Base-by-base conservation (phyloP, 2,329 filamentous ascomycete species). In the Elsinoe ampelina region DNA sequence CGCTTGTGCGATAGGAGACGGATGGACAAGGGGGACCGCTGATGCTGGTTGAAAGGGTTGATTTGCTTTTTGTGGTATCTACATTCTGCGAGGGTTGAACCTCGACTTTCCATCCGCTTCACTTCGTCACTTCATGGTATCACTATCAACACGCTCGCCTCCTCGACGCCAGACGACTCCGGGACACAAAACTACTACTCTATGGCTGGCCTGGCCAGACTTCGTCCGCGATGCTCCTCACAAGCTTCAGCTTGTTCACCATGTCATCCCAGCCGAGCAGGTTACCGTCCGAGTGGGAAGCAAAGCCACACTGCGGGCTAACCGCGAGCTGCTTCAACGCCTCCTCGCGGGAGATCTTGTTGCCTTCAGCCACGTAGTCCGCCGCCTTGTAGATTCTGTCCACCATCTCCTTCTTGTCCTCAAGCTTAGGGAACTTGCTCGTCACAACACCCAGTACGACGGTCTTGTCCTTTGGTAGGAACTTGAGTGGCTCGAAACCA, bases 231-330 rank as follows among this genome's bases (percentile, higher is more conserved):
- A 91, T 82, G 63, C 82, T 75, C 61, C 86, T 79, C 15, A 90
- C 84, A 54, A 91, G 72, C 62, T 79, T 75, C 64, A 91, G 71
- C 75, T 90, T 91, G 69, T 79, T 81, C 72, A 81, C 81, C 83
- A 90, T 85, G 60, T 87, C 85, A 45, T 87, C 80, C 32, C 51
- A 61, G 19, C 77, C 79, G 55, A 91, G 75, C 12, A 81, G 78
- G 66, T 91, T 89, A 0, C 86, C 87, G 64, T 80, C 82, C 62
- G 85, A 82, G 67, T 91, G 86, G 35, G 83, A 87, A 35, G 85
- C 87, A 69, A 69, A 70, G 1, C 67, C 67, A 59, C 67, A 70
- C 72, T 89, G 85, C 0, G 86, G 85, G 66, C 82, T 86, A 15
- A 88, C 78, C 56, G 78, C 78, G 48, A 90, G 73, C 62, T 84